Percentiles rank a stretch among this genome's conserved stretches.
Evolutionary conservation across 257 asterid genomes (phyloP).

Genomic region (Agastache rugosa): DNA sequence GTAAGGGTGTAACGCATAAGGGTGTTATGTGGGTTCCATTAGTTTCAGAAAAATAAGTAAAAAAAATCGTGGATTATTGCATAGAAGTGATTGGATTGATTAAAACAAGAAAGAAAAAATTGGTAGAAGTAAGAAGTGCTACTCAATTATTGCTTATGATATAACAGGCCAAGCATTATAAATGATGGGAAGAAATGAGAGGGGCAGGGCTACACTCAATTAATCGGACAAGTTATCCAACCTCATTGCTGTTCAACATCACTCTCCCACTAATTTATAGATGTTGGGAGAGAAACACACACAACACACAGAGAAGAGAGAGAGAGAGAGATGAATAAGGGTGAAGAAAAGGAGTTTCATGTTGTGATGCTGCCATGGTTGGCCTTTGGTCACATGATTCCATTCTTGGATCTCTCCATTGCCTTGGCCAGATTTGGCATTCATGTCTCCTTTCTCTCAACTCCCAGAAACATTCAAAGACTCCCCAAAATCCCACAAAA

Average conservation of each 20-base stretch:
- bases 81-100: too few relatives aligned
- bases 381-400: constrained; percentile 39
- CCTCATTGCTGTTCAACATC: background rate
- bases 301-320: too few relatives aligned
- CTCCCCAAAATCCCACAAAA: constrained; percentile 35
- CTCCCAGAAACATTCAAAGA: constrained; percentile 40
- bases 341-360: constrained; percentile 24
- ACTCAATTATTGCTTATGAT: too few relatives aligned
- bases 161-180: too few relatives aligned
- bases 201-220: background rate
- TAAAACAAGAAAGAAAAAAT: too few relatives aligned
- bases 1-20: too few relatives aligned
- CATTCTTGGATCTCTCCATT: too few relatives aligned
- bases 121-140: too few relatives aligned
- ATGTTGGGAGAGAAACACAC: too few relatives aligned
- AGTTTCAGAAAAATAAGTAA: too few relatives aligned
- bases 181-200: background rate
- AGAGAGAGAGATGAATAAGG: background rate
- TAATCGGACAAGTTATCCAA: background rate
- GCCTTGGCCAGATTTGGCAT: constrained; percentile 46
- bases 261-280: background rate
- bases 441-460: constrained; percentile 39
- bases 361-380: constrained; percentile 46
- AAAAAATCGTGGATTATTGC: too few relatives aligned
- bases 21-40: too few relatives aligned